A percentile compares a stretch with the other conserved stretches of the same genome.
These are phyloP conservation scores for Mortierella sp. DNA, from an alignment of 371 early-diverging fungal genomes.

Conservation along the genomic window DNA sequence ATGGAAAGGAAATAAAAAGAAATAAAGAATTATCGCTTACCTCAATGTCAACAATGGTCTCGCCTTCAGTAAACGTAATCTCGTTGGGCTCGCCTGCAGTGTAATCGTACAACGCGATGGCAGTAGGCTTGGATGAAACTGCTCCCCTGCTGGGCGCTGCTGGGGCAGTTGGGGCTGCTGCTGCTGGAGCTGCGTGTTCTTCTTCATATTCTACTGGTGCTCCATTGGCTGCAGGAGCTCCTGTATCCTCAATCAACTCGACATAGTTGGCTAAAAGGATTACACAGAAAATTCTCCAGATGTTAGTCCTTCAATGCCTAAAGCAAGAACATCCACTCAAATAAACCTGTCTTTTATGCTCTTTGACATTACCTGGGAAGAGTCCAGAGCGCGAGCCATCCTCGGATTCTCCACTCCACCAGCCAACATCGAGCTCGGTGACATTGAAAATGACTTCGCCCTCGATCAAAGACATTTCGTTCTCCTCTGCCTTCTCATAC, in stretches of 20 bases:
- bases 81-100: constrained; percentile 91
- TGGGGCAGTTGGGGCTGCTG: constrained; percentile 25
- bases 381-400: constrained; percentile 84
- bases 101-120: constrained; percentile 86
- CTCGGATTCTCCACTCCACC: constrained; percentile 89
- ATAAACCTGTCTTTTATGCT: background rate
- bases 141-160: constrained; percentile 9
- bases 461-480: constrained; percentile 88
- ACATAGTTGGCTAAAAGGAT: constrained; percentile 72
- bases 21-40: constrained; percentile 27
- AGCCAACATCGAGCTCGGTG: constrained; percentile 83
- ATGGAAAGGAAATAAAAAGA: background rate
- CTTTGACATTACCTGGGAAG: constrained; percentile 80
- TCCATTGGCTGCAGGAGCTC: constrained; percentile 16
- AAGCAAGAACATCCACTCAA: background rate
- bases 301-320: background rate
- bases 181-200: constrained; percentile 3
- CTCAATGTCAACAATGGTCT: constrained; percentile 80
- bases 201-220: background rate
- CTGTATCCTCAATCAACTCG: constrained; percentile 65
- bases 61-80: constrained; percentile 82
- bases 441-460: constrained; percentile 82
- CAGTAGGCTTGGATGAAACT: constrained; percentile 53
- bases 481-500: constrained; percentile 83
- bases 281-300: background rate